These are phyloP conservation scores for Cutaneotrichosporon cavernicola DNA, from an alignment of 1,284 basidiomycete species.

Conservation along the genomic window DNA sequence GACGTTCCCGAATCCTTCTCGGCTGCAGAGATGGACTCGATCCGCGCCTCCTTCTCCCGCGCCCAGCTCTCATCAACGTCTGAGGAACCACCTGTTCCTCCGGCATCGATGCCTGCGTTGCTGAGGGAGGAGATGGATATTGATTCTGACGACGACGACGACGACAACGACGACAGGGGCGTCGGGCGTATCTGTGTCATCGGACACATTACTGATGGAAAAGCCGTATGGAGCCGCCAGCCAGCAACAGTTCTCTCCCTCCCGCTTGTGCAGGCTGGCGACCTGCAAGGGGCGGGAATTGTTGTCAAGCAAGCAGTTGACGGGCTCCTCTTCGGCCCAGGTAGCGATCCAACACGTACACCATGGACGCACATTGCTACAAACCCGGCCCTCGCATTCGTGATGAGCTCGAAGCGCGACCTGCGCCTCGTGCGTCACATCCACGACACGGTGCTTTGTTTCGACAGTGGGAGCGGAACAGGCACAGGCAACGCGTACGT, in stretches of 20 bases:
- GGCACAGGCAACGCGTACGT: slow-evolving; percentile 72
- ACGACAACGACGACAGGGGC: slow-evolving; percentile 53
- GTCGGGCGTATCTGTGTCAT: slow-evolving; percentile 43
- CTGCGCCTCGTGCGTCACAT: slow-evolving; percentile 76
- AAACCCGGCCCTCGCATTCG: slow-evolving; percentile 85
- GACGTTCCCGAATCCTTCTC: slow-evolving; percentile 88
- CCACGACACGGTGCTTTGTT: slow-evolving; percentile 63
- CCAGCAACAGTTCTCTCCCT: slow-evolving; percentile 35
- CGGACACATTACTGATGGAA: slow-evolving; percentile 31
- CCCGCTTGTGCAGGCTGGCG: slow-evolving; percentile 37
- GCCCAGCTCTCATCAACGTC: not conserved
- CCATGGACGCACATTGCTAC: slow-evolving; percentile 75
- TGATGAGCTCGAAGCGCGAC: slow-evolving; percentile 89
- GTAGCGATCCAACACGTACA: slow-evolving; percentile 44
- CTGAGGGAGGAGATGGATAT: slow-evolving; percentile 53
- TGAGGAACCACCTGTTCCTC: slow-evolving; percentile 30
- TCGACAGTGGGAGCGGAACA: slow-evolving; percentile 65
- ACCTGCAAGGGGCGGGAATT: slow-evolving; percentile 55
- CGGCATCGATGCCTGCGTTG: slow-evolving; percentile 46
- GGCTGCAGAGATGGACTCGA: slow-evolving; percentile 71
- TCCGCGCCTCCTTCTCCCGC: slow-evolving; percentile 61
- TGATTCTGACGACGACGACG: slow-evolving; percentile 48
- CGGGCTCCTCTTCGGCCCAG: slow-evolving; percentile 64
- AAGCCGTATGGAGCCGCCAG: slow-evolving; percentile 36
- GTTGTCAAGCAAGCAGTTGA: slow-evolving; percentile 79